Conservation (phyloP, 306 rosid genomes). For the Prunus mume region DNA sequence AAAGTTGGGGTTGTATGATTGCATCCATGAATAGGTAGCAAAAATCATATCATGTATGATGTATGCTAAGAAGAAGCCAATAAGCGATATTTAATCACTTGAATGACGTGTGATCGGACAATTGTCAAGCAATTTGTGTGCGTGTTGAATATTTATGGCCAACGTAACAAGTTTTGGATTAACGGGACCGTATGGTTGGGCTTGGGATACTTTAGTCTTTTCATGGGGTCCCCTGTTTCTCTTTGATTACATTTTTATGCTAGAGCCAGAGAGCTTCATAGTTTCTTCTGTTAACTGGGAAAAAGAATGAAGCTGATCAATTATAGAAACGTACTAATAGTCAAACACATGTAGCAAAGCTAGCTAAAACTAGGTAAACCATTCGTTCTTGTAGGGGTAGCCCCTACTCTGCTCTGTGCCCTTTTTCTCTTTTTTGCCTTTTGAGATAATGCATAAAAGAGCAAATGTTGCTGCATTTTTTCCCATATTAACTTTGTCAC, state of each 20-base stretch:
- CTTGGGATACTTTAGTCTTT: constrained; percentile 40
- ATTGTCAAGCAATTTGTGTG: constrained; percentile 14
- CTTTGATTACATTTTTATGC: background rate
- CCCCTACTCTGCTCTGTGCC: background rate
- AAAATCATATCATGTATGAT: background rate
- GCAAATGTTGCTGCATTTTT: background rate
- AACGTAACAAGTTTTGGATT: constrained; percentile 33
- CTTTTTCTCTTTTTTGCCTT: background rate
- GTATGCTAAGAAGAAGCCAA: background rate
- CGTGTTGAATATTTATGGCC: constrained; percentile 19
- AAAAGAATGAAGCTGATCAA: background rate
- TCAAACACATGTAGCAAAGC: too few relatives aligned
- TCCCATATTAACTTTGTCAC: background rate
- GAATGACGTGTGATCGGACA: constrained; percentile 7
- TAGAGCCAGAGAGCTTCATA: too few relatives aligned
- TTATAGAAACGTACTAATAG: too few relatives aligned
- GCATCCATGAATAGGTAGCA: too few relatives aligned
- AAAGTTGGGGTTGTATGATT: background rate
- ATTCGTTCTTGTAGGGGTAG: too few relatives aligned
- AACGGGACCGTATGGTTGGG: constrained; percentile 36
- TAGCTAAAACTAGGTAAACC: too few relatives aligned
- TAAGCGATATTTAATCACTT: background rate
- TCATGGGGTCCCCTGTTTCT: constrained; percentile 39
- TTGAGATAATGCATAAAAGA: background rate
- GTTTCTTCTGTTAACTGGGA: background rate